Evolutionary conservation across 805 yeast genomes (phyloP).

Genomic region (Barnettozyma sp.): DNA sequence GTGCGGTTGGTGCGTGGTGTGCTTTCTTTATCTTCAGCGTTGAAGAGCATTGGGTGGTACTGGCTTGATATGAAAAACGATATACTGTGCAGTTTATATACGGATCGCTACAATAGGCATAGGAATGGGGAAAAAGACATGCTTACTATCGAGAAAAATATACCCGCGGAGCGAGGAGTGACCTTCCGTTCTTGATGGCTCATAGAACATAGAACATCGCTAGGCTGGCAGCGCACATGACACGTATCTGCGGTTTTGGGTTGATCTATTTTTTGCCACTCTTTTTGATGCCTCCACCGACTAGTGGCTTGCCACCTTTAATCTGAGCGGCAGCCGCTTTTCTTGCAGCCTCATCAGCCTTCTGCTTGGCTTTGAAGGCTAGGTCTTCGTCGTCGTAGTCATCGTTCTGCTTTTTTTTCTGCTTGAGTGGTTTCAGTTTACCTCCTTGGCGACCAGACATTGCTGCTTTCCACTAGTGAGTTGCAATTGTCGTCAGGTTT

Average conservation of each 20-base stretch:
- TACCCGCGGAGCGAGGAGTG: too few relatives aligned
- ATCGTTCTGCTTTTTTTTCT: constrained; percentile 74
- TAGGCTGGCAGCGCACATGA: too few relatives aligned
- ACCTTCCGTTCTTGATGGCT: too few relatives aligned
- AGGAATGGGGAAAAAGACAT: too few relatives aligned
- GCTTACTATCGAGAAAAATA: too few relatives aligned
- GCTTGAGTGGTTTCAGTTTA: constrained; percentile 71
- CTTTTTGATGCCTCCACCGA: constrained; percentile 95
- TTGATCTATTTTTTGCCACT: constrained; percentile 47
- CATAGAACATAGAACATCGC: too few relatives aligned
- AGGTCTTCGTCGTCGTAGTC: constrained; percentile 80
- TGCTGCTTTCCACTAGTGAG: background rate
- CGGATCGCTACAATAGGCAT: too few relatives aligned
- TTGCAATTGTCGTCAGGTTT: background rate
- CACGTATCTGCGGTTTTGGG: too few relatives aligned
- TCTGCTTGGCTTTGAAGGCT: constrained; percentile 90
- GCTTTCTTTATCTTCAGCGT: background rate
- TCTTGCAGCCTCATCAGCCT: constrained; percentile 89
- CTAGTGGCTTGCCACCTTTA: constrained; percentile 82
- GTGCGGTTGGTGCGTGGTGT: background rate
- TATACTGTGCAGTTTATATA: too few relatives aligned
- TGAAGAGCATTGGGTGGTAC: background rate
- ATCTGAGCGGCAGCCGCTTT: constrained; percentile 87
- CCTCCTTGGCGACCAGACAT: constrained; percentile 99
- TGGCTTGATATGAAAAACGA: too few relatives aligned